These are phyloP conservation scores for Chrysanthemum lavandulifolium DNA, from an alignment of 129 eudicot genomes.

Conservation along the genomic window DNA sequence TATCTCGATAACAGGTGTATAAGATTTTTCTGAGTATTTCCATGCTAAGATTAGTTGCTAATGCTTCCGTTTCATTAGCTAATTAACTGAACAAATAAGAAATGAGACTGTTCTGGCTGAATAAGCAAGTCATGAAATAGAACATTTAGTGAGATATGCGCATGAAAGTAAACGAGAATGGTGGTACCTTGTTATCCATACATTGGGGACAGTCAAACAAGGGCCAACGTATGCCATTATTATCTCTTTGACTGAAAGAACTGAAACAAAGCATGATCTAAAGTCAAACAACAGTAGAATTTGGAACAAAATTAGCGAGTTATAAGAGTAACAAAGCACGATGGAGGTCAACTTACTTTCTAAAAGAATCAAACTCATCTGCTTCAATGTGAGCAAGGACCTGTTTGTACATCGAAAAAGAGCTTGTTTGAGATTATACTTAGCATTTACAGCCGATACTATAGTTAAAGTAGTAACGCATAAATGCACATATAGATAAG, in stretches of 20 bases:
- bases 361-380: slow-evolving; percentile 24
- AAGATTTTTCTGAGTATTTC: neutral
- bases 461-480: no score
- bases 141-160: neutral
- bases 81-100: neutral
- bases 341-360: slow-evolving; percentile 35
- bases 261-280: slow-evolving; percentile 34
- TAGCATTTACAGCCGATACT: no score
- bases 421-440: no score
- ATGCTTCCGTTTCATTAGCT: neutral
- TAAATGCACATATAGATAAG: no score
- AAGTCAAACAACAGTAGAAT: neutral
- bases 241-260: slow-evolving; percentile 30
- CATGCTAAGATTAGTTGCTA: neutral
- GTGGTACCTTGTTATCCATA: slow-evolving; percentile 40
- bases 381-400: slow-evolving; percentile 32
- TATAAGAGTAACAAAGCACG: slow-evolving; percentile 15
- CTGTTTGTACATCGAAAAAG: slow-evolving; percentile 27
- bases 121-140: neutral
- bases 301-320: no score
- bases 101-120: neutral
- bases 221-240: slow-evolving; percentile 31
- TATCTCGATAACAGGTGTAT: no score
- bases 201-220: slow-evolving; percentile 48
- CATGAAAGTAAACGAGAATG: no score